Conservation (phyloP, 768 basidiomycete species). For the Tylopilus sp. region DNA sequence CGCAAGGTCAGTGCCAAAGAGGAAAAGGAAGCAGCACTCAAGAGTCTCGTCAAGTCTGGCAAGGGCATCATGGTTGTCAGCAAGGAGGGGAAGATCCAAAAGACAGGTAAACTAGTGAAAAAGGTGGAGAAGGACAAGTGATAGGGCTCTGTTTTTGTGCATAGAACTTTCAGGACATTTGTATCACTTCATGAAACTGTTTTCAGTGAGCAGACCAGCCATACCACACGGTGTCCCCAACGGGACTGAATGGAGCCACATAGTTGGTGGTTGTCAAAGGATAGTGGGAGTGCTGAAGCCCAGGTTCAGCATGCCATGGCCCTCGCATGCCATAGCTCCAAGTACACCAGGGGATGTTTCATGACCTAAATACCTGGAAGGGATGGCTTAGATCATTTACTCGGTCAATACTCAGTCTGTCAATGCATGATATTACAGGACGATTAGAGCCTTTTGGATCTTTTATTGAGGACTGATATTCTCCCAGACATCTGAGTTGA, state of each 20-base stretch:
- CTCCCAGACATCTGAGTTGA: neutral
- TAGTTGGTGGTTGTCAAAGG: neutral
- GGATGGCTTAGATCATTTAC: neutral
- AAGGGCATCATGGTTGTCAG: conserved; percentile 88
- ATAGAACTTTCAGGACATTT: neutral
- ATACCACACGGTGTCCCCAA: too few species aligned
- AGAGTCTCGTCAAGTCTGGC: conserved; percentile 78
- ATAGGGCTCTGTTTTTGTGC: neutral
- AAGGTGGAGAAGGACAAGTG: conserved; percentile 27
- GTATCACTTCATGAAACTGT: neutral
- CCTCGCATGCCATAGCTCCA: neutral
- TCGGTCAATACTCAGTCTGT: too few species aligned
- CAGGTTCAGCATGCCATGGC: neutral
- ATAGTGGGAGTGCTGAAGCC: neutral
- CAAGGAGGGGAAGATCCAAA: conserved; percentile 48
- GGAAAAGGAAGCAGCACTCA: conserved; percentile 81
- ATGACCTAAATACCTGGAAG: neutral
- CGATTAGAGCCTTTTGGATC: too few species aligned
- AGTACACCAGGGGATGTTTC: neutral
- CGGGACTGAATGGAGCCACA: too few species aligned
- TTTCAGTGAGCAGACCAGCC: neutral
- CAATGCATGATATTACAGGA: too few species aligned
- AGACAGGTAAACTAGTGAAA: neutral
- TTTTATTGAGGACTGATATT: neutral
- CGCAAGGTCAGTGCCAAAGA: conserved; percentile 54